Percentiles rank a stretch among this genome's conserved stretches.
Evolutionary conservation across 129 eudicot species (phyloP).

Genomic region (Glebionis coronaria): DNA sequence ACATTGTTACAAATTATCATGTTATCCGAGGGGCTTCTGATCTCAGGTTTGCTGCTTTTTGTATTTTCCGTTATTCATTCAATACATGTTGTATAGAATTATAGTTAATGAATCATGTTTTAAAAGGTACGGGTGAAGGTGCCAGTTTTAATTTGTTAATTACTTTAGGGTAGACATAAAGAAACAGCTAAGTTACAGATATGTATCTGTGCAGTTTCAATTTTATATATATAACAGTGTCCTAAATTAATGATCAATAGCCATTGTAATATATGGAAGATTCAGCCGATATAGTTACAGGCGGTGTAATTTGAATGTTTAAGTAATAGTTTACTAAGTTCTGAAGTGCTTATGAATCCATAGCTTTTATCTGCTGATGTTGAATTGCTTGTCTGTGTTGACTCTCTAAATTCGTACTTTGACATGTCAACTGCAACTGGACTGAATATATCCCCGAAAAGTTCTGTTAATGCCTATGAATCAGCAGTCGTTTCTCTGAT

Average conservation of each 20-base stretch:
- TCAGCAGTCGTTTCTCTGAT: neutral
- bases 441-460: slow-evolving; percentile 8
- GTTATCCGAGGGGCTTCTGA: slow-evolving; percentile 82
- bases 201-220: too few species aligned
- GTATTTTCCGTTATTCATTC: neutral
- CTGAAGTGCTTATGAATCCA: neutral
- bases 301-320: too few species aligned
- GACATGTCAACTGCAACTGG: neutral
- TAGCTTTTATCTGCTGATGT: neutral
- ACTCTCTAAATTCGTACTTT: neutral
- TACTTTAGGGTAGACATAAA: too few species aligned
- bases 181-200: too few species aligned
- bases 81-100: neutral
- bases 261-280: too few species aligned
- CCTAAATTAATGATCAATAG: too few species aligned
- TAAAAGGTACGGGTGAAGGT: neutral
- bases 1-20: slow-evolving; percentile 77
- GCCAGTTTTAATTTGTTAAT: neutral
- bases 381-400: neutral
- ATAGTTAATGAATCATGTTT: neutral
- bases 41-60: slow-evolving; percentile 45
- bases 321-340: neutral
- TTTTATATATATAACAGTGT: too few species aligned
- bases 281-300: too few species aligned
- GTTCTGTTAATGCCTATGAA: slow-evolving; percentile 15